These are phyloP conservation scores for Taxillus chinensis DNA, from an alignment of 164 flowering plant genomes.

Conservation along the genomic window DNA sequence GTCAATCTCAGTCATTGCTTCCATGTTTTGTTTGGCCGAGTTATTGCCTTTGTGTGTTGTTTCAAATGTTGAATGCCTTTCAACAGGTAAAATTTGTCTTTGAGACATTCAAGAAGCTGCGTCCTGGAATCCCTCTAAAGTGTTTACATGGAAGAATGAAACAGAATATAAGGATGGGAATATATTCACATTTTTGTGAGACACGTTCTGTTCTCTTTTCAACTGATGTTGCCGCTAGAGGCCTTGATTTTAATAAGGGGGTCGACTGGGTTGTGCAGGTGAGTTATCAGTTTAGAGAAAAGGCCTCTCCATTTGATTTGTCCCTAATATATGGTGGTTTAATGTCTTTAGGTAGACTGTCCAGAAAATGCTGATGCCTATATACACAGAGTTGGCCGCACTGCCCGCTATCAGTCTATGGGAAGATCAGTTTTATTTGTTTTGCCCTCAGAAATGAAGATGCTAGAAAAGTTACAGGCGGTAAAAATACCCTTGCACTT, in stretches of 20 bases:
- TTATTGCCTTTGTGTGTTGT: background rate
- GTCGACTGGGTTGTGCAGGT: constrained; percentile 99
- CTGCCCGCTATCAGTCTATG: constrained; percentile 69
- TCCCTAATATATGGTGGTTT: constrained; percentile 6
- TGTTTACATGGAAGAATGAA: constrained; percentile 91
- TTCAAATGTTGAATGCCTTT: constrained; percentile 3
- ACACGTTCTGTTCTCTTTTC: constrained; percentile 61
- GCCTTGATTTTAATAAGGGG: constrained; percentile 81
- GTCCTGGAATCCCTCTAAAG: constrained; percentile 86
- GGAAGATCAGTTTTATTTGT: constrained; percentile 78
- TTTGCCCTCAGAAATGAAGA: constrained; percentile 63
- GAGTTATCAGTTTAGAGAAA: background rate
- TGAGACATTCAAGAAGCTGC: constrained; percentile 85
- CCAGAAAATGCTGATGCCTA: constrained; percentile 82
- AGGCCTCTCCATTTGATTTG: background rate
- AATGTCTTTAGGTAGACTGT: constrained; percentile 67
- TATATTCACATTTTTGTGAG: constrained; percentile 66
- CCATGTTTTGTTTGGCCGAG: no score
- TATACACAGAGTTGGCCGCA: constrained; percentile 95
- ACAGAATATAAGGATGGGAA: constrained; percentile 59
- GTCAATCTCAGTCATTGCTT: no score
- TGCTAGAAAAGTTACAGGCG: constrained; percentile 64
- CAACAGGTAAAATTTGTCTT: constrained; percentile 72
- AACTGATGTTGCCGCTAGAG: constrained; percentile 91
- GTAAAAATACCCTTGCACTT: constrained; percentile 47